Evolutionary conservation across 305 asterid species (phyloP).

Genomic region (Andrographis paniculata): DNA sequence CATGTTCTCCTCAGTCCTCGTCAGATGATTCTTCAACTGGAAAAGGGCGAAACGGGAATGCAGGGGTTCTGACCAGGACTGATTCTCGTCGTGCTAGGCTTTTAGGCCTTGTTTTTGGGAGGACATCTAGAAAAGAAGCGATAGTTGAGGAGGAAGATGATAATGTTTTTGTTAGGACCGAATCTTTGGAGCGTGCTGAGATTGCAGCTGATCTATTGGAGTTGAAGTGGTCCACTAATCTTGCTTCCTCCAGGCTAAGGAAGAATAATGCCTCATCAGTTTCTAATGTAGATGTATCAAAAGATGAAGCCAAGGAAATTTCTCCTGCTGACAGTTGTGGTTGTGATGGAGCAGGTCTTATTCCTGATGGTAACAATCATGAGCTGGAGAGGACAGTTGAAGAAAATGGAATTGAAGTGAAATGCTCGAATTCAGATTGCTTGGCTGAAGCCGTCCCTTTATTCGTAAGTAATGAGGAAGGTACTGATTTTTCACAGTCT

Average conservation of each 20-base stretch:
- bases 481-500: slow-evolving; percentile 13
- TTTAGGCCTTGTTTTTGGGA: slow-evolving; percentile 60
- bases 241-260: slow-evolving; percentile 32
- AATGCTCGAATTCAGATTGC: slow-evolving; percentile 22
- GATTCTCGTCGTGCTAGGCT: slow-evolving; percentile 46
- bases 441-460: slow-evolving; percentile 20
- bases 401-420: slow-evolving; percentile 21
- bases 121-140: slow-evolving; percentile 29
- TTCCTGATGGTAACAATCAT: slow-evolving; percentile 16
- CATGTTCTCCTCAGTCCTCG: slow-evolving; percentile 44
- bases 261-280: slow-evolving; percentile 21
- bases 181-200: slow-evolving; percentile 77
- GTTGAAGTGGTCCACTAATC: slow-evolving; percentile 83
- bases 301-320: slow-evolving; percentile 19
- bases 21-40: slow-evolving; percentile 36
- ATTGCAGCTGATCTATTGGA: slow-evolving; percentile 92
- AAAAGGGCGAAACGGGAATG: slow-evolving; percentile 24
- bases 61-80: slow-evolving; percentile 26
- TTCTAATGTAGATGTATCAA: too few relatives aligned
- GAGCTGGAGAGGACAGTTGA: slow-evolving; percentile 18
- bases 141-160: slow-evolving; percentile 22
- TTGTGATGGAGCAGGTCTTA: slow-evolving; percentile 13
- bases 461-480: slow-evolving; percentile 18
- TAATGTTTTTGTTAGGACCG: slow-evolving; percentile 27
- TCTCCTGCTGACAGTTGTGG: slow-evolving; percentile 19